Evolutionary conservation across 192 early-diverging fungal genomes (phyloP).

Genomic region (Podila minutissima): DNA sequence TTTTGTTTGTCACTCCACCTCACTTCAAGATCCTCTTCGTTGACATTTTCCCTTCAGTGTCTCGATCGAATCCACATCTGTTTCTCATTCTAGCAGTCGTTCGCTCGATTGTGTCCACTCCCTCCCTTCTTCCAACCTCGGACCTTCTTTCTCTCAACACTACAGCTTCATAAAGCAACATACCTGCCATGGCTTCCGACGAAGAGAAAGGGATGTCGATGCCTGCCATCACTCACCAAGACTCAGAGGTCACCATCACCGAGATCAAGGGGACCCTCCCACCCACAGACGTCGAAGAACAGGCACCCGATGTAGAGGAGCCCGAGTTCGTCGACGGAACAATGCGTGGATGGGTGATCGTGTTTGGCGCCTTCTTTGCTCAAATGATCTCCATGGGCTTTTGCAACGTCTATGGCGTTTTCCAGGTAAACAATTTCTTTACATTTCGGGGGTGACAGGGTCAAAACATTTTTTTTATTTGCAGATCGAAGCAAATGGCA

Average conservation of each 20-base stretch:
- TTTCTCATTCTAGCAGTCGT: too few species aligned
- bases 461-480: too few species aligned
- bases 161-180: not conserved
- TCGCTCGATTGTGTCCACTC: not conserved
- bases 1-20: not conserved
- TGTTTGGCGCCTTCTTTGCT: conserved; percentile 36
- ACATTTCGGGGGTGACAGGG: not conserved
- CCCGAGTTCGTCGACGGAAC: conserved; percentile 38
- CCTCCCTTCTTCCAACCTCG: not conserved
- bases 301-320: not conserved
- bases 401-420: conserved; percentile 32
- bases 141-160: not conserved
- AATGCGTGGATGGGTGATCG: conserved; percentile 49
- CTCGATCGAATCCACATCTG: too few species aligned
- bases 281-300: not conserved
- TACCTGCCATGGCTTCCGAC: not conserved
- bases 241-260: conserved; percentile 31
- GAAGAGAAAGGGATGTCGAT: not conserved
- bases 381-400: conserved; percentile 43
- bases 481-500: too few species aligned
- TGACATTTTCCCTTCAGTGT: not conserved
- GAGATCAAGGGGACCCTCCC: conserved; percentile 6
- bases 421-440: conserved; percentile 9
- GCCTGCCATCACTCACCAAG: conserved; percentile 10
- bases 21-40: not conserved